Base-by-base conservation (phyloP, 164 flowering plant genomes). In the Vitis amurensis region DNA sequence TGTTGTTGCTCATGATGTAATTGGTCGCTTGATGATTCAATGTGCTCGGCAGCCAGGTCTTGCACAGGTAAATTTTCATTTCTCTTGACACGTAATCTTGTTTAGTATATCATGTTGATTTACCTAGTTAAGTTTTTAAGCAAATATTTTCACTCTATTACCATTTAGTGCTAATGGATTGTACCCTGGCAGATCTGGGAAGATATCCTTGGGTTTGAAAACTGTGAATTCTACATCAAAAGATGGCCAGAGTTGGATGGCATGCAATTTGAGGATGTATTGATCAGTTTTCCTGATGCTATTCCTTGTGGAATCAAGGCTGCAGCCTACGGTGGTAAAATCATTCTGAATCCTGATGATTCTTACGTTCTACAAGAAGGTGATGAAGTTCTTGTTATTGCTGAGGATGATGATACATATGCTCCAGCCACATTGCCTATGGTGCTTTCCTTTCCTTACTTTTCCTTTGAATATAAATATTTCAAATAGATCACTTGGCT, bases 11-110 rank as follows among this genome's bases (percentile, higher is more conserved):
- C 97, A 91, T 81, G 97, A 91, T 83, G 97, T 91, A n/a, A 91
- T 91, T 81, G 97, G 97, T 16, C 91, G 97, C 27, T 77, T 91
- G 80, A 91, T 91, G 97, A 91, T 91, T 70, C 97, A 91, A 66
- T 91, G 97, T 79, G 97, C 97, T 73, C 89, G 92, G 47, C 94
- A 91, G 77, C 97, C 97, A 57, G 97, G 97, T 62, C 94, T 91
- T 81, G 97, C 97, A 16, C 97, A 91, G 92, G 97, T 91, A 63
- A 64, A 16, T 53, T 74, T 64, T 37, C 10, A 3, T 64, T 37
- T 37, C 44, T 37, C 44, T 37, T 37, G 44, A 6, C 15, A 11
- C 37, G 0, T 59, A 29, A 61, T 61, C 64, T 61, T 37, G 37
- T 29, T 31, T 44, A 9, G 15, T 23, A 48, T 10, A 47, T 3